Evolutionary conservation across 2,329 filamentous ascomycete genomes (phyloP), one percentile per base, ranked within the genome.

Genomic region (Paraconiothyrium brasiliense): DNA sequence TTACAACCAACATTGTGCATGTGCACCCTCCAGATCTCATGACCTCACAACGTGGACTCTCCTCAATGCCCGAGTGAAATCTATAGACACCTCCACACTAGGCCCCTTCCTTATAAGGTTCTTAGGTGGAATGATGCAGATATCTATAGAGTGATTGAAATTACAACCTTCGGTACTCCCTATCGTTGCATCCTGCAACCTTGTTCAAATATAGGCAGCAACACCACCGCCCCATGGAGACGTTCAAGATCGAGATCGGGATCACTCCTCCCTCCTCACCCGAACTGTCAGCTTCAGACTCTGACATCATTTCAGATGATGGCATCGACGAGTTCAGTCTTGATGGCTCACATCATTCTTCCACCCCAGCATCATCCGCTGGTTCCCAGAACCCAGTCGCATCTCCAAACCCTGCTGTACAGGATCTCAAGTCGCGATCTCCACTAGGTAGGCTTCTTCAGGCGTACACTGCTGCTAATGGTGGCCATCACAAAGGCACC

Each of bases 161-260:
- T 13, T 16, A 6, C 13, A 41, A 41, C 37, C 37, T 41, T n/a
- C 35, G 27, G 27, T 30, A 30, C 27, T 30, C 27, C 6, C 27
- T 30, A 30, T 6, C 27, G 4, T 30, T 30, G 27, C 4, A 30
- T 30, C 27, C 27, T 30, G 27, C 27, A 30, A 30, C 6, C 27
- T 20, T 20, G 20, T 20, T 20, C 20, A 20, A 20, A 20, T 1
- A 20, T 20, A 20, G 20, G 20, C 39, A 41, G 16, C 14, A n/a
- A 5, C 16, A 41, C 16, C 3, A n/a, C n/a, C 30, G 13, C 30
- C 2, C 13, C 14, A 16, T 41, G 2, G 44, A 55, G 27, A 16
- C 20, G 11, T 50, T 54, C 35, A 20, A 56, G 16, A 60, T 60
- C 51, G 27, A 55, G 3, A 14, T 60, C 24, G 14, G n/a, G 16